Conservation (phyloP, 371 early-diverging fungal species). For the Haplosporangium sp. region DNA sequence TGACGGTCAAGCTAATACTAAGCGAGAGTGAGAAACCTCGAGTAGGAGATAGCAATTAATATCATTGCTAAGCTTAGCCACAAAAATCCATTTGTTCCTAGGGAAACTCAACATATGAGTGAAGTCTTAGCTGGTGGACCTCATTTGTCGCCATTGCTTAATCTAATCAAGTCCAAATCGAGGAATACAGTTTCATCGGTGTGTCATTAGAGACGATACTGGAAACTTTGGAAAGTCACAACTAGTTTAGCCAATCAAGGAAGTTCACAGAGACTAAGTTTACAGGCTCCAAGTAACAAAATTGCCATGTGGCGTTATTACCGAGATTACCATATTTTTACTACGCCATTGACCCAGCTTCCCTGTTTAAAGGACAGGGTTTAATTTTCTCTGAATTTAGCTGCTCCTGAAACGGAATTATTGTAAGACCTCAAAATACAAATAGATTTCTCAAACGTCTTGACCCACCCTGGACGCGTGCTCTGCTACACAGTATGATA, state of each 20-base stretch:
- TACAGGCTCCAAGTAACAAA: background rate
- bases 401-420: too few species aligned
- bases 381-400: too few species aligned
- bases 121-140: background rate
- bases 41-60: conserved; percentile 88
- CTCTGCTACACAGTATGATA: background rate
- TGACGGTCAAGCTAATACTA: conserved; percentile 85
- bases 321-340: background rate
- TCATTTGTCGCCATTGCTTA: background rate
- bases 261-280: background rate
- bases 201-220: too few species aligned
- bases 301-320: background rate
- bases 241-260: conserved; percentile 6
- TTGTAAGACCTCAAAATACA: too few species aligned
- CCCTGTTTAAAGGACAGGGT: background rate
- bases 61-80: conserved; percentile 86
- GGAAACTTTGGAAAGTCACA: too few species aligned
- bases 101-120: background rate
- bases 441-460: too few species aligned
- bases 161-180: background rate
- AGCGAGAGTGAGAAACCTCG: conserved; percentile 88
- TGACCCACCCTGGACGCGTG: background rate
- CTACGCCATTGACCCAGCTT: background rate
- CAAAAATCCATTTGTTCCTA: too few species aligned
- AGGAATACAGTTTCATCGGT: background rate